These are phyloP conservation scores for Candida sp. DNA, from an alignment of 1,139 yeast genomes.

Conservation along the genomic window DNA sequence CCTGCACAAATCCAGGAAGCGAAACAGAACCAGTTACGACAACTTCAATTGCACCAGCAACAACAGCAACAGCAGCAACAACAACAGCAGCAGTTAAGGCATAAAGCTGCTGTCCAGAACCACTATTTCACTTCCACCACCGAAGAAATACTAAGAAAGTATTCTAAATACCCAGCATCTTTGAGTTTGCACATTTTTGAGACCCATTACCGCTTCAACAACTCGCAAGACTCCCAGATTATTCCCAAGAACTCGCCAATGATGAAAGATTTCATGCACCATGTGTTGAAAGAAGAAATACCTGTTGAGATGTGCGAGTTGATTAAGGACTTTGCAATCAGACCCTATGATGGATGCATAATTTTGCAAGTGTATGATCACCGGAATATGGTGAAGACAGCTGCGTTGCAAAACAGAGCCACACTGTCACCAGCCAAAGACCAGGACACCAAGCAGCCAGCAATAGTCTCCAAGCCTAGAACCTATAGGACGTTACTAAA, in stretches of 20 bases:
- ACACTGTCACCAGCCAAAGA: constrained; percentile 10
- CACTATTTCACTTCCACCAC: constrained; percentile 73
- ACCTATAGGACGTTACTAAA: constrained; percentile 76
- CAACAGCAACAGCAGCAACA: constrained; percentile 12
- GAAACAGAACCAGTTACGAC: constrained; percentile 9
- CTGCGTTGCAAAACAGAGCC: constrained; percentile 13
- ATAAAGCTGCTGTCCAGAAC: constrained; percentile 33
- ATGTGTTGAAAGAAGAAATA: constrained; percentile 79
- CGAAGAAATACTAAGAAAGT: constrained; percentile 77
- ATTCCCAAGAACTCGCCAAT: constrained; percentile 85
- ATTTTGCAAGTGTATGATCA: constrained; percentile 88
- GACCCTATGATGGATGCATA: constrained; percentile 87
- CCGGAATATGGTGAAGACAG: constrained; percentile 34
- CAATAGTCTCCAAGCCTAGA: constrained; percentile 50
- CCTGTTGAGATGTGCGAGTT: constrained; percentile 93
- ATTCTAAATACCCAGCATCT: constrained; percentile 79
- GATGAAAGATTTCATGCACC: constrained; percentile 77
- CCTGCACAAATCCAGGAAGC: constrained; percentile 12
- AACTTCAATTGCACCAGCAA: constrained; percentile 13
- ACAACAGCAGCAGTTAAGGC: constrained; percentile 28
- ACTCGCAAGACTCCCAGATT: constrained; percentile 69
- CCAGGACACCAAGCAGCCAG: constrained; percentile 8
- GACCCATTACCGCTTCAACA: constrained; percentile 84
- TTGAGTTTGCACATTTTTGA: constrained; percentile 89
- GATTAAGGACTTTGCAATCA: constrained; percentile 81